phyloP scores from a whole-genome alignment of 2,329 filamentous ascomycete genomes.

The Bipolaris victoriae region DNA sequence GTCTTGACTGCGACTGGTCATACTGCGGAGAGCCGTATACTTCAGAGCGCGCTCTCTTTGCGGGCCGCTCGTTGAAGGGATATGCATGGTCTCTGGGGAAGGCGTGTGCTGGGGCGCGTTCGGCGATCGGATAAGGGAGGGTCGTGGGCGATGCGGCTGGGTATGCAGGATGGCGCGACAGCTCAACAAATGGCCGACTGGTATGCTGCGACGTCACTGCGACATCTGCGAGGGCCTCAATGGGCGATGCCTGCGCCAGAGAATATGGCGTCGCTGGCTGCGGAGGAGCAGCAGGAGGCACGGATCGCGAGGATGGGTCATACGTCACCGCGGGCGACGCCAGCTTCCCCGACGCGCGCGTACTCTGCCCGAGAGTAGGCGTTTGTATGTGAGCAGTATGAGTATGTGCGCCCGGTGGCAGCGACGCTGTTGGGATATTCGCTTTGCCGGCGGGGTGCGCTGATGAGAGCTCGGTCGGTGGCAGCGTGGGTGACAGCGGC shows the following conservation, averaged over 20 bases:
- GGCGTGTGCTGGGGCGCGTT: constrained; percentile 33
- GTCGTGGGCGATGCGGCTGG: constrained; percentile 29
- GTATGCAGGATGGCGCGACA: constrained; percentile 31
- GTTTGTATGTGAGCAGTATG: constrained; percentile 15
- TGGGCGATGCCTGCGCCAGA: constrained; percentile 45
- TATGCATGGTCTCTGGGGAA: constrained; percentile 19
- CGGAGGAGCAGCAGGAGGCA: constrained; percentile 27
- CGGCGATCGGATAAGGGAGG: constrained; percentile 25
- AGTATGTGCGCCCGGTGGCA: constrained; percentile 14
- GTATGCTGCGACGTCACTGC: constrained; percentile 46
- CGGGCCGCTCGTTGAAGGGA: constrained; percentile 55
- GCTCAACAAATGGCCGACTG: constrained; percentile 40
- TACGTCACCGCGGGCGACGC: constrained; percentile 19
- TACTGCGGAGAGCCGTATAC: constrained; percentile 55
- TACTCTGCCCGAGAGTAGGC: constrained; percentile 3
- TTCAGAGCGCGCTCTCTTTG: constrained; percentile 67
- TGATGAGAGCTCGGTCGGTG: constrained; percentile 24
- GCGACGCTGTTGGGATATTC: constrained; percentile 17
- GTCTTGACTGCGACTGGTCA: constrained; percentile 47
- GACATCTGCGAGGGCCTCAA: constrained; percentile 54
- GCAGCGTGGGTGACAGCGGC: constrained; percentile 45
- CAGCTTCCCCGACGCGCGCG: constrained; percentile 20
- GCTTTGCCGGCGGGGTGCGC: constrained; percentile 32
- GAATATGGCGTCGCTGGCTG: constrained; percentile 21
- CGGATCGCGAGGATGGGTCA: constrained; percentile 27